Evolutionary conservation across 2,329 filamentous ascomycete species (phyloP), one percentile per base, ranked within the genome.

Genomic region (Cladobotryum mycophilum): DNA sequence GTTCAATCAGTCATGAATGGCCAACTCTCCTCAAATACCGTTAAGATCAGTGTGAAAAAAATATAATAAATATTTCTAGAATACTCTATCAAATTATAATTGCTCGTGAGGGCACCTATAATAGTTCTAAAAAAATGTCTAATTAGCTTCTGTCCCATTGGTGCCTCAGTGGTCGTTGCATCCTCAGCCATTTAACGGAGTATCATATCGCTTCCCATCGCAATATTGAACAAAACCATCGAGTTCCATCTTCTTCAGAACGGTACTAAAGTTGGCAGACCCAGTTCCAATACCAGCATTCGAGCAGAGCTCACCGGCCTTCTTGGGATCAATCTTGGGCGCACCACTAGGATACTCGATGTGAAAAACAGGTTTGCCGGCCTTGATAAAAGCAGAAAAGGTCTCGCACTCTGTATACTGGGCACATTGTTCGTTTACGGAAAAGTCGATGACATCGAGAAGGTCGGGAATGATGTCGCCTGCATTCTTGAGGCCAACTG

Each of bases 381-480:
- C 76, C 9, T 74, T 59, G 50, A 84, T 75, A 60, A 87, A 87
- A 3, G 74, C 65, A 2, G 69, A 65, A 62, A 81, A 87, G 2
- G 67, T 74, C 35, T 69, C 67, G 61, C 84, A 87, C 62, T 88
- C 83, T 4, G 67, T 53, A 58, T 79, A 80, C 61, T 83, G 58
- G 14, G 76, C 73, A 62, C 85, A 88, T 67, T 87, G 77, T 70
- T 88, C 85, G 64, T 87, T 86, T 58, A 89, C 83, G 6, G 74
- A 76, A 67, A 85, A 89, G 60, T 85, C 73, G 48, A 85, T 76
- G 5, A 76, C 64, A 30, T 70, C 64, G 5, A 76, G 52, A 5
- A 76, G 67, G 2, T 68, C 58, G 1, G 59, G 51, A 49, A 88
- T 79, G 55, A 89, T 82, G 41, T 69, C 72, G 12, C 72, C 79